Base-by-base conservation (phyloP, 768 basidiomycete species). In the Mycena vulgaris region DNA sequence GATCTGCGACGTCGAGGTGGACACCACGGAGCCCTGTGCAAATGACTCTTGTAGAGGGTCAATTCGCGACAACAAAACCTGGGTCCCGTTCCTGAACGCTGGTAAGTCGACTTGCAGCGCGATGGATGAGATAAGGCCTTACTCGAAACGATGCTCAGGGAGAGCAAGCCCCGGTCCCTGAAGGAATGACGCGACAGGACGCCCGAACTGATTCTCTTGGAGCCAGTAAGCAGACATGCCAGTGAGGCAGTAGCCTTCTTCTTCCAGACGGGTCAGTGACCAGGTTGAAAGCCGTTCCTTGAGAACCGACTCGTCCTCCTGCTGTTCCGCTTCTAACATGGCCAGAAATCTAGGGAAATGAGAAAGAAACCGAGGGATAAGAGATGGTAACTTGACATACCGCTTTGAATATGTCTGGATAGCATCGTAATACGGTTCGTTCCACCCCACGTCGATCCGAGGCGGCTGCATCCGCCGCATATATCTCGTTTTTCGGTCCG, bases 221-320 rank as follows among this genome's bases (percentile, higher is more conserved):
- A 91, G 77, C 93, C 92, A 94, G 75, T 87, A 95, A 0, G 88
- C 93, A 19, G 80, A 85, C 27, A 95, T 80, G 21, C 84, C 89
- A 0, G 89, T 91, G 35, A 96, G 75, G 59, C 90, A 88, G 74
- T 94, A 95, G 0, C 95, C 95, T 73, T 92, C 91, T n/a, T 86
- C 81, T 71, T 85, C 80, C 48, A 95, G 81, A 25, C 88, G 85
- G 30, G 85, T 81, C 5, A 91, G 64, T 14, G 88, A 83, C 95
- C 94, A 95, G 19, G 85, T 87, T 1, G 89, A 83, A 19, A 96
- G 84, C 39, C 95, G 89, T 69, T 92, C 84, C 57, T 84, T 84
- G 27, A 93, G 76, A 1, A 88, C 83, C 1, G 85, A 85, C 70
- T 91, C 89, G 42, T 88, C 89, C 74, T 93, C 89, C 0, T 82